Evolutionary conservation across 2,329 filamentous ascomycete species (phyloP).

Genomic region (Cadophora sp.): DNA sequence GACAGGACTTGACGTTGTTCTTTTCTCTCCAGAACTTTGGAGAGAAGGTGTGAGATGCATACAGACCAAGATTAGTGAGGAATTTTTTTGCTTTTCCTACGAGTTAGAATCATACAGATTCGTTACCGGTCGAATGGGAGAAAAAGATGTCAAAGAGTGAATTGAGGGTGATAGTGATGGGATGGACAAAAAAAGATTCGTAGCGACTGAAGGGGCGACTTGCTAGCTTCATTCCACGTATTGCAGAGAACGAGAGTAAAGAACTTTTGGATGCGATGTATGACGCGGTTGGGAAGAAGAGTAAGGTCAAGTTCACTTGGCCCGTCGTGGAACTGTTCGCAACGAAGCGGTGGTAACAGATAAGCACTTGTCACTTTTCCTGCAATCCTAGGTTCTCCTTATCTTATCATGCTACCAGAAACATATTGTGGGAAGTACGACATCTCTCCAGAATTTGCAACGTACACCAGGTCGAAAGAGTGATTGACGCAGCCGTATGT

Average conservation of each 20-base stretch:
- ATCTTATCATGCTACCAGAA: neutral
- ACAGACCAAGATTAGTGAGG: conserved; percentile 14
- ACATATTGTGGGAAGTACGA: too few relatives aligned
- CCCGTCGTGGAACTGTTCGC: conserved; percentile 47
- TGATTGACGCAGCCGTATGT: too few relatives aligned
- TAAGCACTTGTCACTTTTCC: neutral
- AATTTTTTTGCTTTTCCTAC: conserved; percentile 8
- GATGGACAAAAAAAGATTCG: conserved; percentile 18
- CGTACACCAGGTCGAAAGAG: too few relatives aligned
- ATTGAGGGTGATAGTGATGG: conserved; percentile 20
- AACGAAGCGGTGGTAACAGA: conserved; percentile 50
- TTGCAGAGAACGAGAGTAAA: conserved; percentile 12
- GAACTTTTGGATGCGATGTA: conserved; percentile 15
- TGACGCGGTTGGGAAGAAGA: conserved; percentile 7
- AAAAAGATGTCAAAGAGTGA: conserved; percentile 13
- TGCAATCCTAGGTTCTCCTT: neutral
- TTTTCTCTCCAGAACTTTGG: conserved; percentile 17
- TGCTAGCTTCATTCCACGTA: conserved; percentile 8
- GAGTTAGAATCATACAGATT: conserved; percentile 11
- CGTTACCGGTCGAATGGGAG: conserved; percentile 13
- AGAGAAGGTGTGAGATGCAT: conserved; percentile 17
- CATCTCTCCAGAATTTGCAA: too few relatives aligned
- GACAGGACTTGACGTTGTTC: conserved; percentile 16
- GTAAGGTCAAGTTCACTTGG: conserved; percentile 11
- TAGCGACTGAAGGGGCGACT: conserved; percentile 20